These are phyloP conservation scores for Anisodus tanguticus DNA, from an alignment of 257 asterid species.

Conservation along the genomic window DNA sequence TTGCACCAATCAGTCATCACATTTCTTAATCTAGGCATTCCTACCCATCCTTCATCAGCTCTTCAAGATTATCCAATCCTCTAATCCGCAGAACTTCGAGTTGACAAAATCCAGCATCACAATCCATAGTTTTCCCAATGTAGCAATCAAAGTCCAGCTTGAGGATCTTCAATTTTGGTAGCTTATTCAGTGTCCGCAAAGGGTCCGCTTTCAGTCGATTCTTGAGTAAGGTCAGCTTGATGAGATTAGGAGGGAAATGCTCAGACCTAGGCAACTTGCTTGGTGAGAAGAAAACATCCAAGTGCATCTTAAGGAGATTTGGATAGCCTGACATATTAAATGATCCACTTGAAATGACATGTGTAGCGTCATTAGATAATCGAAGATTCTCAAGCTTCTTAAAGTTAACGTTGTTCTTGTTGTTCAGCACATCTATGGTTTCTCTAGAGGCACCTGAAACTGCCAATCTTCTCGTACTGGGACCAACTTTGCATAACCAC, in stretches of 20 bases:
- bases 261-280: neutral
- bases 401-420: neutral
- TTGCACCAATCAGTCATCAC: neutral
- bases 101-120: neutral
- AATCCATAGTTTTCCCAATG: neutral
- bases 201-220: neutral
- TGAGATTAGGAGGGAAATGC: slow-evolving; percentile 17
- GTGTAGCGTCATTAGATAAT: neutral
- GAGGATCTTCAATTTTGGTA: neutral
- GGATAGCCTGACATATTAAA: neutral
- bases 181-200: neutral
- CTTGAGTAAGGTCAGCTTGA: neutral
- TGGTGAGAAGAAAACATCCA: slow-evolving; percentile 3
- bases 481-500: neutral
- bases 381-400: neutral
- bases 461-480: neutral
- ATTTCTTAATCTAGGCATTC: neutral
- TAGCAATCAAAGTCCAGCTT: neutral
- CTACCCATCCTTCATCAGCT: neutral
- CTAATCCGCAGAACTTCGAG: neutral
- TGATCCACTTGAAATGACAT: neutral
- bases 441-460: neutral
- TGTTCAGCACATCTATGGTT: neutral
- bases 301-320: neutral
- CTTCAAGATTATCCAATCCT: neutral